Evolutionary conservation across 495 filamentous ascomycete species (phyloP), one percentile per base, ranked within the genome.

Genomic region (Amniculicola lignicola): DNA sequence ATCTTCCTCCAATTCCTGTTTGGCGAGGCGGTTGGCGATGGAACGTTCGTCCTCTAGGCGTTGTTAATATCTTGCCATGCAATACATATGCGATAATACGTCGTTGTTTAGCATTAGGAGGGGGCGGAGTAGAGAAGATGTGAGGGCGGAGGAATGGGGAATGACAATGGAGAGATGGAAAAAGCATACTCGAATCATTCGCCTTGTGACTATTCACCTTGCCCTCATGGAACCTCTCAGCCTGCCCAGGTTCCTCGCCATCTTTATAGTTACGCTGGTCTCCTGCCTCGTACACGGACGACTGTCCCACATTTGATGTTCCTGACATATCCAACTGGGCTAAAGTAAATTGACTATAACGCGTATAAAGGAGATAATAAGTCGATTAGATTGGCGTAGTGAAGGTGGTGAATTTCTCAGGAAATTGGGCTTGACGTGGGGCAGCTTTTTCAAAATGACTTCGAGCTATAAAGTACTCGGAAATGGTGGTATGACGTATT

Each of bases 21-120:
- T 77, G 6, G 75, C 86, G 23, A 89, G 76, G 64, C 81, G 84
- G 76, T 90, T 89, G 58, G 83, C 84, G 60, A 94, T 90, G 24
- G 85, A 80, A 61, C 89, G 79, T 63, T 88, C 71, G 65, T 92
- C 88, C 79, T 94, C 85, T 90, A n/a, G n/a, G n/a, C n/a, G n/a
- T n/a, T n/a, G n/a, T n/a, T n/a, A n/a, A n/a, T n/a, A n/a, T n/a
- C n/a, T n/a, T n/a, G 49, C 11, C 9, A 10, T 5, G 15, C 16
- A 19, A 51, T 18, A 4, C 3, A 19, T 12, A 43, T 2, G 24
- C 37, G 22, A 4, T 21, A 16, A 36, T 14, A 4, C 16, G 18
- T 28, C 3, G 21, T n/a, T 23, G 27, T 10, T 21, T 33, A 23
- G 16, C 11, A 16, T 2, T 16, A 28, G 24, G 11, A 18, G 37